A percentile compares a stretch with the other conserved stretches of the same genome.
Evolutionary conservation across 164 flowering plant genomes (phyloP).

Genomic region (Stephania cephalantha): DNA sequence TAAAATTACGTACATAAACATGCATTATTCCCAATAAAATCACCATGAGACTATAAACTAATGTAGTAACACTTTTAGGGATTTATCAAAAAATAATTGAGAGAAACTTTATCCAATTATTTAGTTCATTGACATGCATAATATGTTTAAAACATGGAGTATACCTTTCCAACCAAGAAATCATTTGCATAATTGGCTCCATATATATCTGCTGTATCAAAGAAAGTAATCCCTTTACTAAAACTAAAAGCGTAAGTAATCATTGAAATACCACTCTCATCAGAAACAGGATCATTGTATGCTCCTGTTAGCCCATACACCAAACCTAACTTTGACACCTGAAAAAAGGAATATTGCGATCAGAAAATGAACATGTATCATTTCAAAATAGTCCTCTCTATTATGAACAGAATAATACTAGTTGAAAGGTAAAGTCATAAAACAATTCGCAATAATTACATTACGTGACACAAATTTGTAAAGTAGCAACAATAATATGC

Average conservation of each 20-base stretch:
- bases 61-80: not conserved
- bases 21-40: not conserved
- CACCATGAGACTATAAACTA: not conserved
- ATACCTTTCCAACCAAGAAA: constrained; percentile 50
- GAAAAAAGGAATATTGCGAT: not conserved
- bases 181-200: constrained; percentile 45
- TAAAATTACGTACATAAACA: not conserved
- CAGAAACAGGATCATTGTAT: constrained; percentile 44
- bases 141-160: too few species aligned
- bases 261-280: constrained; percentile 43
- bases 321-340: constrained; percentile 65
- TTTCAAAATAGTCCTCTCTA: not conserved
- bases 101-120: not conserved
- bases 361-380: not conserved
- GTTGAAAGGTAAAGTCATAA: not conserved
- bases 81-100: not conserved
- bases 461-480: not conserved
- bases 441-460: not conserved
- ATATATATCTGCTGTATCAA: constrained; percentile 59
- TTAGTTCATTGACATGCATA: not conserved
- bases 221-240: constrained; percentile 63
- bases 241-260: constrained; percentile 39
- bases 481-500: not conserved
- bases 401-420: not conserved
- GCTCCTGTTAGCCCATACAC: constrained; percentile 52